Evolutionary conservation across 2,329 filamentous ascomycete species (phyloP).

Genomic region (Coleophoma crateriformis): DNA sequence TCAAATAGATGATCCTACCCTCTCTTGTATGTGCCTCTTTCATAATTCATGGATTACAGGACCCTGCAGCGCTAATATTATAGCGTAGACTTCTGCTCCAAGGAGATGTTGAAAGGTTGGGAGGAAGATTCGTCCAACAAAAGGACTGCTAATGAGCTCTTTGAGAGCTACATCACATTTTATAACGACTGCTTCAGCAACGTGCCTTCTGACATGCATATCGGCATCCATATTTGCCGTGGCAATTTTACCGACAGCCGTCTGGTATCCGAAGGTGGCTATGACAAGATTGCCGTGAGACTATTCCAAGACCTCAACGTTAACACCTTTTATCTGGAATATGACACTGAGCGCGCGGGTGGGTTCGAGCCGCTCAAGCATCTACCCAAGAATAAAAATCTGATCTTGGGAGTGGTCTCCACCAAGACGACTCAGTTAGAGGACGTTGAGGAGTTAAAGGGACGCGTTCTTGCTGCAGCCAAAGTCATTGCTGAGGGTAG

Average conservation of each 20-base stretch:
- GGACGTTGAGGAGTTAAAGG: conserved; percentile 58
- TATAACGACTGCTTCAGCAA: conserved; percentile 68
- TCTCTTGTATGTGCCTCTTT: conserved; percentile 51
- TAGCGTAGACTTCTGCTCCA: conserved; percentile 61
- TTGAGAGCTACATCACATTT: conserved; percentile 70
- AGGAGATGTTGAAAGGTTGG: conserved; percentile 67
- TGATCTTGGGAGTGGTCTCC: conserved; percentile 59
- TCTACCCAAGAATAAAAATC: conserved; percentile 55
- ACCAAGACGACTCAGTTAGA: conserved; percentile 58
- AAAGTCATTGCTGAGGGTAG: conserved; percentile 65
- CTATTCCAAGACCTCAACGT: conserved; percentile 59
- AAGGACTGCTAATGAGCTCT: conserved; percentile 64
- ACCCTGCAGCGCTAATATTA: conserved; percentile 1
- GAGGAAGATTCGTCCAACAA: conserved; percentile 44
- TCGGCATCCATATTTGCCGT: conserved; percentile 71
- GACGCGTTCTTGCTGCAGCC: conserved; percentile 52
- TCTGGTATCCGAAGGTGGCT: conserved; percentile 61
- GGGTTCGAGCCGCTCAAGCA: conserved; percentile 60
- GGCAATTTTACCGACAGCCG: conserved; percentile 62
- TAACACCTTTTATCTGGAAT: conserved; percentile 65
- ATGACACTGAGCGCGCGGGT: conserved; percentile 59
- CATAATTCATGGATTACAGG: background rate
- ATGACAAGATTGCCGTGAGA: conserved; percentile 62
- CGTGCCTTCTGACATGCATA: conserved; percentile 64
- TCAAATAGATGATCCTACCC: conserved; percentile 50